Evolutionary conservation across 345 rosid genomes (phyloP).

Genomic region (Acer negundo): DNA sequence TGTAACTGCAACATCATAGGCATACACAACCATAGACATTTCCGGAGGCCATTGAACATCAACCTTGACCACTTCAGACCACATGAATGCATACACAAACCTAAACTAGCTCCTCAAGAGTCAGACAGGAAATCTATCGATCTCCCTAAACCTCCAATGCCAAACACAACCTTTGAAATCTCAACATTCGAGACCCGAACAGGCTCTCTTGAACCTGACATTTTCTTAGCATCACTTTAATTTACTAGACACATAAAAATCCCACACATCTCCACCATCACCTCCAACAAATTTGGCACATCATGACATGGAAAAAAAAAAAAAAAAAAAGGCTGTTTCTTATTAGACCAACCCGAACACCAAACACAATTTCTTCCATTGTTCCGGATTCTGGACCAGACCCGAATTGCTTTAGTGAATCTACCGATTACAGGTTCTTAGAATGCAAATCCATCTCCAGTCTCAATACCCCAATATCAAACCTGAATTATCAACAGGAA

Average conservation of each 20-base stretch:
- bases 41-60: slow-evolving; percentile 67
- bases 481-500: slow-evolving; percentile 12
- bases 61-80: slow-evolving; percentile 43
- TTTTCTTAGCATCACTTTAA: not conserved
- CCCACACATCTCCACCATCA: slow-evolving; percentile 69
- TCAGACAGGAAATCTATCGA: slow-evolving; percentile 47
- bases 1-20: slow-evolving; percentile 57
- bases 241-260: slow-evolving; percentile 1
- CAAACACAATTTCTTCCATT: slow-evolving; percentile 65
- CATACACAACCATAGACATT: slow-evolving; percentile 39
- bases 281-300: slow-evolving; percentile 73
- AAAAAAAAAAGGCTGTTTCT: slow-evolving; percentile 59
- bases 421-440: slow-evolving; percentile 59
- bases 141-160: slow-evolving; percentile 53
- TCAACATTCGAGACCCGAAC: slow-evolving; percentile 57
- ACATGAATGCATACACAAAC: slow-evolving; percentile 62
- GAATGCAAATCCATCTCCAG: slow-evolving; percentile 62
- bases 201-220: slow-evolving; percentile 60
- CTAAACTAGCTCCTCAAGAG: slow-evolving; percentile 54
- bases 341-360: slow-evolving; percentile 66
- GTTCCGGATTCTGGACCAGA: slow-evolving; percentile 80
- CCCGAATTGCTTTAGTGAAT: slow-evolving; percentile 65
- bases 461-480: slow-evolving; percentile 4
- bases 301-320: slow-evolving; percentile 31
- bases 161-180: slow-evolving; percentile 59